Evolutionary conservation across 2,329 filamentous ascomycete species (phyloP), one percentile per base, ranked within the genome.

Genomic region (Penicillium digitatum): DNA sequence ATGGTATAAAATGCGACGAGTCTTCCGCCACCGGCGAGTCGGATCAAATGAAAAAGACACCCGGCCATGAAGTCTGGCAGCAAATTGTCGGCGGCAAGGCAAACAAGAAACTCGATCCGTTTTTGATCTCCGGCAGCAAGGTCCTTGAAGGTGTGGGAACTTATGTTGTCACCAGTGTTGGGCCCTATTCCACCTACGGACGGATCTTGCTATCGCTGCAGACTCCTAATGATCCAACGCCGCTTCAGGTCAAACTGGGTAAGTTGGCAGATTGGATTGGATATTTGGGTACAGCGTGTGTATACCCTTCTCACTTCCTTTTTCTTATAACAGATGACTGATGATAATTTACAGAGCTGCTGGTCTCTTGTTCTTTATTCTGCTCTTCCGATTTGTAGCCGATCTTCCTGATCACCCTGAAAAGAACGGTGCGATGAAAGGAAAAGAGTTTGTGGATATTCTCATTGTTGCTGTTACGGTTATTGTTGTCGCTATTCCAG

Each of bases 381-480:
- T 96, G 14, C 84, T 96, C 66, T 92, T 96, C 75, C 83, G 90
- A 65, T 96, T 95, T 69, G 78, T 94, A 10, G 89, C 86, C 45
- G 76, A 83, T 12, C 81, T 96, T 3, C 80, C 73, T 52, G 76
- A 72, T 18, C 78, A 82, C 55, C 60, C 67, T 3, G 75, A 75
- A 1, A 52, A 10, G 14, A 80, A 81, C 0, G 80, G 90, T 3
- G 85, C 89, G 3, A 72, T 85, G 50, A 96, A 95, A 75, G 91
- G 88, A 9, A 89, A 93, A 66, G 80, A 83, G 49, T 90, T 90
- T 65, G 79, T 90, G 62, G 81, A 87, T 56, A 89, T 90, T 56
- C 84, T 91, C 64, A 90, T 91, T 60, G 85, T 89, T 42, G 87
- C 89, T 22, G 85, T 90, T 35, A 90, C 87, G 2, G 88, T 91